Conservation (phyloP, 106 monocot genomes). For the Vanilla planifolia region DNA sequence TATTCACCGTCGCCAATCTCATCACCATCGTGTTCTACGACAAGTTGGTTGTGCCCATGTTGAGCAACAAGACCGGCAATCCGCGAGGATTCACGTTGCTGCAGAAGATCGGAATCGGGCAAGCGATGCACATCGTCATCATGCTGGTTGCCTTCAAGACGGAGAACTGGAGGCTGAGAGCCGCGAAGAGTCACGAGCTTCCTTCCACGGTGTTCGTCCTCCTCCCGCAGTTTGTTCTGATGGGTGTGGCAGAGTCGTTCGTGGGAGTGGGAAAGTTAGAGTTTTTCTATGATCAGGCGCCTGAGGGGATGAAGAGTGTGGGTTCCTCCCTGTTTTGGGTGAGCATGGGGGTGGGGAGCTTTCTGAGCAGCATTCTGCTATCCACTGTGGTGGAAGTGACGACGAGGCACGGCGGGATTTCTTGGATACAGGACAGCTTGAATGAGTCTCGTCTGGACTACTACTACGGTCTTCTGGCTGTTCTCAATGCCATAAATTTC, state of each 20-base stretch:
- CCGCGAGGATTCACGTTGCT: conserved; percentile 17
- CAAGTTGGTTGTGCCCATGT: not conserved
- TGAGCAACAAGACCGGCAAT: conserved; percentile 7
- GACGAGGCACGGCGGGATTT: not conserved
- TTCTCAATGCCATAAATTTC: conserved; percentile 27
- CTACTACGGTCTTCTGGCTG: conserved; percentile 27
- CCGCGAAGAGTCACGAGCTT: not conserved
- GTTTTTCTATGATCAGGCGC: conserved; percentile 58
- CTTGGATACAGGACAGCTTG: conserved; percentile 42
- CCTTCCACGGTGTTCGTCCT: conserved; percentile 17
- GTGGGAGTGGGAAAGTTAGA: conserved; percentile 19
- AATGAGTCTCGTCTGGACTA: conserved; percentile 31
- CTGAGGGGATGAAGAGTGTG: conserved; percentile 54
- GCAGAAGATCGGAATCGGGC: conserved; percentile 21
- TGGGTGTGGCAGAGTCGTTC: conserved; percentile 20
- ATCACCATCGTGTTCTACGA: conserved; percentile 15
- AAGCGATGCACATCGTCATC: conserved; percentile 8
- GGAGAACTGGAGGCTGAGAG: conserved; percentile 13
- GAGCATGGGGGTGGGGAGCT: conserved; percentile 32
- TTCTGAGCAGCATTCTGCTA: conserved; percentile 39
- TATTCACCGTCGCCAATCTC: conserved; percentile 11
- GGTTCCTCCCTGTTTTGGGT: conserved; percentile 33
- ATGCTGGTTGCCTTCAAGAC: conserved; percentile 7
- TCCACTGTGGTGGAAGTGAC: conserved; percentile 15
- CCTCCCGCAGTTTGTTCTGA: conserved; percentile 15